Evolutionary conservation across 306 rosid species (phyloP), one percentile per base, ranked within the genome.

Genomic region (Acacia confusa): DNA sequence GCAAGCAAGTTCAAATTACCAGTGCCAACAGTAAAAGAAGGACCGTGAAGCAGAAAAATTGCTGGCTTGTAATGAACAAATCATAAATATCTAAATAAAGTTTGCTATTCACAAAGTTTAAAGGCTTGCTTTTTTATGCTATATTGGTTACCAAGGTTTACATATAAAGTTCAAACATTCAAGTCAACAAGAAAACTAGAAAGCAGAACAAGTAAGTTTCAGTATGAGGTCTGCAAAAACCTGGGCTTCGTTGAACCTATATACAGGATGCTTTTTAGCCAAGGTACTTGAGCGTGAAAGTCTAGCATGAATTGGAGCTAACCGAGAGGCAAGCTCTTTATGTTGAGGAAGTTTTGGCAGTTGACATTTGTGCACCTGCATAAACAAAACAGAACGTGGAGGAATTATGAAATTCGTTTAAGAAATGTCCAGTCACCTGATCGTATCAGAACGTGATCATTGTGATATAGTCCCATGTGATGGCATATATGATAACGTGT

Each of bases 171-270:
- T 70, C 16, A 3, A 70, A 44, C 74, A 14, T 25, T 43, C n/a
- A 25, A 70, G 57, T 43, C 36, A 70, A 70, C 38, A 44, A 70
- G 36, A 44, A 44, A 70, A 70, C 53, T 69, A 22, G 74, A 53
- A 40, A 41, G 74, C 74, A 41, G 34, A 41, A 69, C 50, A 68
- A 38, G 48, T 43, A 25, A 70, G 89, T 74, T 68, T 81, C 53
- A 81, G 82, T 76, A 83, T 45, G 79, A 67, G 86, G 77, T 78
- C 75, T 77, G 57, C 74, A 74, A 70, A 69, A 86, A 95, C 99
- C 99, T 95, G 97, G 68, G 83, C 78, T 88, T 95, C 94, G 80
- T 75, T 93, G 93, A 94, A 93, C 91, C 91, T 91, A 88, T 93
- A 89, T 84, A 95, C 88, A 74, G 97, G 99, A 85, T 89, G 96